Base-by-base conservation (phyloP, 768 basidiomycete species). In the Serendipita sp. region DNA sequence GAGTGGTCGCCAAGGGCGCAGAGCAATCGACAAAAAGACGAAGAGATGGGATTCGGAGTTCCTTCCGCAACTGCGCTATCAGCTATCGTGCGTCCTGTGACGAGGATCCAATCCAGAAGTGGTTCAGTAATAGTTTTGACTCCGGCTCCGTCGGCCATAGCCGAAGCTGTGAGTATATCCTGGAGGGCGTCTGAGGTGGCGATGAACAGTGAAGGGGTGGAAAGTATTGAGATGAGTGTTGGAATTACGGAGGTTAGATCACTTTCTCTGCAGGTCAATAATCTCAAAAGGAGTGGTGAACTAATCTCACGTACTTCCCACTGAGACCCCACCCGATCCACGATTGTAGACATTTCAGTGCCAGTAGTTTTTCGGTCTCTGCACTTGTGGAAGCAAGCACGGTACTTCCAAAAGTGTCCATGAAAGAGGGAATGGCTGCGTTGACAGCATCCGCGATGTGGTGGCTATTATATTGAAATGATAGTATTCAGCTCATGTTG, bases 1-100 rank as follows among this genome's bases (percentile, higher is more conserved):
- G 90, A 93, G 71, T 94, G 92, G 65, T 96, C 92, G 0, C 91
- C 88, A 0, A 95, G 72, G 0, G 88, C 86, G 0, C 81, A 81
- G 3, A 95, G 75, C 14, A 96, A 78, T 70, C 90, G 90, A 74
- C 87, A 90, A 3, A 92, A 71, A 0, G 86, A 86, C 66, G 81
- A 83, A 0, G 87, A 79, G 1, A 82, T 71, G 16, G 83, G 81
- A 24, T 80, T 78, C 2, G 81, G 74, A 3, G 74, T 75, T 30
- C 78, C 80, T 11, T 72, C 64, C 78, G 68, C 58, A 66, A 24
- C 60, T 61, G 24, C 61, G 50, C 11, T 33, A 30, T 75, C 69
- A 16, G 80, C 69, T 22, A 87, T 80, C 13, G 69, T 68, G 26
- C 74, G 71, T 5, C 86, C 89, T 45, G 77, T 74, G 0, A 74